Percentiles rank a stretch among this genome's conserved stretches.
Conservation (phyloP, 75 land plant genomes). For the Sequoiadendron giganteum region DNA sequence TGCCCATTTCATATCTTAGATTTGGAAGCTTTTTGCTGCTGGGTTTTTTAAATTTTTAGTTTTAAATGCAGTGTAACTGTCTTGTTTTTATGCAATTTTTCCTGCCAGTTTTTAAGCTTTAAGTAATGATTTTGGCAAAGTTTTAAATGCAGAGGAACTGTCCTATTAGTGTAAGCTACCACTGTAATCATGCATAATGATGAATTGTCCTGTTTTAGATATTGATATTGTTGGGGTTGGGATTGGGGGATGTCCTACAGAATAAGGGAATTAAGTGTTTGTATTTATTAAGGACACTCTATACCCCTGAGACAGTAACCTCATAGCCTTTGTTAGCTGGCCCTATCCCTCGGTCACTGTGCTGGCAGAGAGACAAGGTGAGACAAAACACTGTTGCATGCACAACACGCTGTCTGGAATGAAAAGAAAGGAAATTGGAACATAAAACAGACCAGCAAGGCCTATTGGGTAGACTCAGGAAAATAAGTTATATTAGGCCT, state of each 20-base stretch:
- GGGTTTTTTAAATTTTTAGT: too few species aligned
- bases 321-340: not conserved
- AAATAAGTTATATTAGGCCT: not conserved
- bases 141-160: not conserved
- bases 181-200: conserved; percentile 6
- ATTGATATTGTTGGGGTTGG: not conserved
- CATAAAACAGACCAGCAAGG: not conserved
- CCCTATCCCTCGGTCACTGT: not conserved
- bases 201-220: not conserved
- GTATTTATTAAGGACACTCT: not conserved
- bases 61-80: not conserved
- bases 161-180: not conserved
- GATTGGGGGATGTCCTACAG: not conserved
- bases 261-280: not conserved
- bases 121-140: too few species aligned
- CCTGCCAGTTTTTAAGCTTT: too few species aligned
- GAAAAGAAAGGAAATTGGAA: not conserved
- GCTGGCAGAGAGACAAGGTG: not conserved
- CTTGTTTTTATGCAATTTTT: not conserved
- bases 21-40: too few species aligned
- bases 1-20: too few species aligned
- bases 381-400: not conserved
- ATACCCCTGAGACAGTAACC: not conserved
- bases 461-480: not conserved
- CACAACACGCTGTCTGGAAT: not conserved